Percentiles rank a stretch among this genome's conserved stretches.
phyloP scores from a whole-genome alignment of 495 filamentous ascomycete genomes.

The Xylaria grammica region DNA sequence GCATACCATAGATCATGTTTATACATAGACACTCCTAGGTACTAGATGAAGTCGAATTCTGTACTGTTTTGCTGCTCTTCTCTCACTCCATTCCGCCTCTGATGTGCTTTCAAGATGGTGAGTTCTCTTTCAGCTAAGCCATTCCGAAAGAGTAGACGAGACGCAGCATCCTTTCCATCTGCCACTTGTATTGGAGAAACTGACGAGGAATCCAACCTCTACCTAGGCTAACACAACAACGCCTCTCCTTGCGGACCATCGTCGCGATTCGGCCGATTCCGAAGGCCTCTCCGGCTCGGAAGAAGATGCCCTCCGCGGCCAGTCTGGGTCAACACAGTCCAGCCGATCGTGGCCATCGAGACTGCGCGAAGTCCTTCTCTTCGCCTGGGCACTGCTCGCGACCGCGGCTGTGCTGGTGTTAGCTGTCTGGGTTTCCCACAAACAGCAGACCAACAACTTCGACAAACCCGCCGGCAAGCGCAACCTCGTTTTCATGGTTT shows the following conservation, averaged over 20 bases:
- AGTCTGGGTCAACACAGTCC: conserved; percentile 26
- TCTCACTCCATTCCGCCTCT: not conserved
- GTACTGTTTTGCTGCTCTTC: too few species aligned
- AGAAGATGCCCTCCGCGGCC: conserved; percentile 32
- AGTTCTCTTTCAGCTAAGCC: not conserved
- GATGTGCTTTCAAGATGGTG: conserved; percentile 7
- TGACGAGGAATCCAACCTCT: not conserved
- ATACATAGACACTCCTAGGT: too few species aligned
- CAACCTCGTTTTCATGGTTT: conserved; percentile 98
- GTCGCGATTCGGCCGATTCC: conserved; percentile 22
- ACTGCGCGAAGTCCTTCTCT: conserved; percentile 67
- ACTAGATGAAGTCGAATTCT: too few species aligned
- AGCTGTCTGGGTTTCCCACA: conserved; percentile 73
- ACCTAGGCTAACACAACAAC: conserved; percentile 32
- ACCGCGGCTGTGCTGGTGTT: conserved; percentile 78
- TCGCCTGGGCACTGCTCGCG: conserved; percentile 88
- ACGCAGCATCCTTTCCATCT: not conserved
- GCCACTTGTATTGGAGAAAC: not conserved
- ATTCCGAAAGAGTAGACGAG: too few species aligned
- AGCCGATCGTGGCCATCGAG: conserved; percentile 33
- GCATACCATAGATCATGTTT: too few species aligned
- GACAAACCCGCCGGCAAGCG: conserved; percentile 69
- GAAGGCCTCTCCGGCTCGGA: conserved; percentile 22
- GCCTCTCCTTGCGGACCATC: conserved; percentile 34
- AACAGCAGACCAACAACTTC: conserved; percentile 47